A percentile compares a stretch with the other conserved stretches of the same genome.
Evolutionary conservation across 306 rosid species (phyloP).

Genomic region (Begonia fuchsioides): DNA sequence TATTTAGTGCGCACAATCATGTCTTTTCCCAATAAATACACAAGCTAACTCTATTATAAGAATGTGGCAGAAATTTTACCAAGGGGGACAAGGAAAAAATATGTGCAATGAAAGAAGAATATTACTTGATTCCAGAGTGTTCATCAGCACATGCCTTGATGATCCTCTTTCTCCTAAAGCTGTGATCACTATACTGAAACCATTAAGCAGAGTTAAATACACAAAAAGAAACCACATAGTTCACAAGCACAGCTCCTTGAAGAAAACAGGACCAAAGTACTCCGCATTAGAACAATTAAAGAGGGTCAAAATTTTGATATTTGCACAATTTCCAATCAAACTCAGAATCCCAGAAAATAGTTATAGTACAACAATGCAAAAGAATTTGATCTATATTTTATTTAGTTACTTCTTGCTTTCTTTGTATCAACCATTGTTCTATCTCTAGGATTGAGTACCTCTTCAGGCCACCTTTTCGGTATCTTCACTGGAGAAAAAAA

Average conservation of each 20-base stretch:
- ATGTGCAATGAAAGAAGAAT: slow-evolving; percentile 12
- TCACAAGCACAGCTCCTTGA: slow-evolving; percentile 5
- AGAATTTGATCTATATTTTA: too few species aligned
- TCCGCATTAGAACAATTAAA: background rate
- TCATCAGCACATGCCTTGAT: slow-evolving; percentile 6
- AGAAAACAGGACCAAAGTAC: slow-evolving; percentile 8
- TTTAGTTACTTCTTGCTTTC: too few species aligned
- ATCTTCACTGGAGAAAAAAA: slow-evolving; percentile 12
- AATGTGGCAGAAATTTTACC: too few species aligned
- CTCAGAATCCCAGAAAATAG: too few species aligned
- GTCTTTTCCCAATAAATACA: too few species aligned
- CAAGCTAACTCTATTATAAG: too few species aligned
- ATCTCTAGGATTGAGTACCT: slow-evolving; percentile 1
- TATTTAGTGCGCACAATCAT: too few species aligned
- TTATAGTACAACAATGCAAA: too few species aligned
- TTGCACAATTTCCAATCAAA: background rate
- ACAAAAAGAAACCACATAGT: background rate
- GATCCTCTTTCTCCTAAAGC: slow-evolving; percentile 5
- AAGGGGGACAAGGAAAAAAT: too few species aligned
- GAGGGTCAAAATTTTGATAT: slow-evolving; percentile 3
- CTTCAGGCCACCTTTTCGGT: background rate
- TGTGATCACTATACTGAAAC: slow-evolving; percentile 13
- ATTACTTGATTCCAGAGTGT: slow-evolving; percentile 25
- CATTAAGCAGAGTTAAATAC: slow-evolving; percentile 10
- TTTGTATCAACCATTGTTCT: background rate